Percentiles rank a stretch among this genome's conserved stretches.
Evolutionary conservation across 192 early-diverging fungal species (phyloP).

Genomic region (Backusella westeae): DNA sequence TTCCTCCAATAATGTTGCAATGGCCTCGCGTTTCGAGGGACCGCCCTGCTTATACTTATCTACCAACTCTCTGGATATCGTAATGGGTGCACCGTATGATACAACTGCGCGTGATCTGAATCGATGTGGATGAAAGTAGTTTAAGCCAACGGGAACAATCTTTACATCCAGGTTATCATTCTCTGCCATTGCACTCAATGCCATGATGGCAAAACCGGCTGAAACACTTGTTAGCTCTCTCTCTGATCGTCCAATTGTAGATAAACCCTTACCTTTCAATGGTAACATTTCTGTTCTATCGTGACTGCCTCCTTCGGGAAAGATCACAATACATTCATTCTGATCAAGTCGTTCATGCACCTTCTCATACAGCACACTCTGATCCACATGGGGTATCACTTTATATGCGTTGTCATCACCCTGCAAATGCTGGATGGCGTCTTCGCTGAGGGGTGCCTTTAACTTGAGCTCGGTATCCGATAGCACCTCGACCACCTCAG

Average conservation of each 20-base stretch:
- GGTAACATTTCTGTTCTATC: slow-evolving; percentile 94
- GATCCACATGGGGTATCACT: slow-evolving; percentile 82
- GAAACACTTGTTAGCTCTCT: background rate
- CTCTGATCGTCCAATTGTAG: background rate
- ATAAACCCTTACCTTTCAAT: slow-evolving; percentile 66
- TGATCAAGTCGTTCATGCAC: slow-evolving; percentile 75
- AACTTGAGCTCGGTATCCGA: slow-evolving; percentile 77
- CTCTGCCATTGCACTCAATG: slow-evolving; percentile 82
- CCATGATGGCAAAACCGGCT: slow-evolving; percentile 80
- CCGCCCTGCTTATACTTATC: slow-evolving; percentile 83
- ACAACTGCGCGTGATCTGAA: slow-evolving; percentile 96
- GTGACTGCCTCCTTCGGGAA: slow-evolving; percentile 97
- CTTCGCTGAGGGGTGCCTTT: slow-evolving; percentile 65
- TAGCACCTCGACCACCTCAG: slow-evolving; percentile 68
- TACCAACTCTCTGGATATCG: slow-evolving; percentile 72
- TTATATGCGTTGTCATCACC: slow-evolving; percentile 37
- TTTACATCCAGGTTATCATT: slow-evolving; percentile 82
- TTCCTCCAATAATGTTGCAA: slow-evolving; percentile 65
- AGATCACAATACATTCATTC: slow-evolving; percentile 89
- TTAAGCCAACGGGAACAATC: slow-evolving; percentile 84
- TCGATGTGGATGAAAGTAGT: slow-evolving; percentile 93
- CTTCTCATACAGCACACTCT: slow-evolving; percentile 75
- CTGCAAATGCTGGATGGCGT: slow-evolving; percentile 56
- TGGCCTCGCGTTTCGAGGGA: slow-evolving; percentile 73
- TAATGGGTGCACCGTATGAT: slow-evolving; percentile 89